Evolutionary conservation across 176 grass and related monocot species (phyloP).

Genomic region (Aegilops sharonensis): DNA sequence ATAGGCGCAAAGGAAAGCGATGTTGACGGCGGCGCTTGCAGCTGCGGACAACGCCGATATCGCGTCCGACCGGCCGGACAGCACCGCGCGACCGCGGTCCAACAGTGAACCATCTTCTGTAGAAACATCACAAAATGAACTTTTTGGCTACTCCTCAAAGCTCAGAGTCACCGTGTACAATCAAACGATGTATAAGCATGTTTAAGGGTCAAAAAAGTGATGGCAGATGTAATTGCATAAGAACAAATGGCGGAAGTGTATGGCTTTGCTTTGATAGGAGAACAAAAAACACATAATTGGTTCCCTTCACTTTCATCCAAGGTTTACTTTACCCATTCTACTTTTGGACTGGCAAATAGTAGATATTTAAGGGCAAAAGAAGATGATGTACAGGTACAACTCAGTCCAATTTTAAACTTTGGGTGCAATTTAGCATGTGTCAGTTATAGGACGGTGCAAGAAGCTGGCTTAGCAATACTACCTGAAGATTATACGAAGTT

Average conservation of each 20-base stretch:
- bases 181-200: neutral
- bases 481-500: neutral
- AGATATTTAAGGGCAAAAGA: neutral
- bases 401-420: neutral
- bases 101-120: neutral
- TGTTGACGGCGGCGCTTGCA: too few relatives aligned
- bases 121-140: neutral
- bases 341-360: neutral
- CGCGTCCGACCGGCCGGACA: too few relatives aligned
- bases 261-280: neutral
- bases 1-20: too few relatives aligned
- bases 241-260: neutral
- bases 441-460: neutral
- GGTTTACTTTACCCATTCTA: neutral
- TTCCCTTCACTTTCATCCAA: neutral
- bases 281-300: neutral
- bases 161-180: neutral
- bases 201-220: neutral
- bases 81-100: too few relatives aligned
- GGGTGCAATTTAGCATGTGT: neutral
- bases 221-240: neutral
- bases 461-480: neutral
- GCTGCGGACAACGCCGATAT: too few relatives aligned
- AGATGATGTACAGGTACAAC: neutral
- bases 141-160: neutral